A percentile compares a stretch with the other conserved stretches of the same genome.
These are phyloP conservation scores for Exidia glandulosa DNA, from an alignment of 768 basidiomycete genomes.

Conservation along the genomic window DNA sequence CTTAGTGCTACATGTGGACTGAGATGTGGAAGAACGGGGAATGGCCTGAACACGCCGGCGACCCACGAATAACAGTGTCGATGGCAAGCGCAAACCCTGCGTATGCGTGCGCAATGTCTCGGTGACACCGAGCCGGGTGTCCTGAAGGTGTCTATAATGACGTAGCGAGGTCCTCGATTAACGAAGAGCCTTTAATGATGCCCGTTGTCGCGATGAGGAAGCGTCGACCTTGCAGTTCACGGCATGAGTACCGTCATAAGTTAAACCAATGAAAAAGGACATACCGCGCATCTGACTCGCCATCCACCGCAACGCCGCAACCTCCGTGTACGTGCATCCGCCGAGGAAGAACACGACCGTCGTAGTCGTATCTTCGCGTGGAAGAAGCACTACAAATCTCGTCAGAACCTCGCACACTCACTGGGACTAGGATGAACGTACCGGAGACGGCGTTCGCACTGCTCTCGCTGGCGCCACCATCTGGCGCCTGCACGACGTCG, in stretches of 20 bases:
- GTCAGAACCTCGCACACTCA: not conserved
- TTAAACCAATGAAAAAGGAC: slow-evolving; percentile 8
- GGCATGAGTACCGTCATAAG: slow-evolving; percentile 1
- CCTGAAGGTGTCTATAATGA: not conserved
- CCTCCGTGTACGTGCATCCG: slow-evolving; percentile 95
- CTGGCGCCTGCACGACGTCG: slow-evolving; percentile 43
- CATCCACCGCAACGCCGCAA: slow-evolving; percentile 90
- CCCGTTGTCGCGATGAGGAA: slow-evolving; percentile 89
- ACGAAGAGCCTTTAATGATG: slow-evolving; percentile 60
- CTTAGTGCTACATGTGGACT: not conserved
- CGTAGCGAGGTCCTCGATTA: slow-evolving; percentile 13
- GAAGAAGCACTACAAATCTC: slow-evolving; percentile 13
- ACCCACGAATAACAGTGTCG: not conserved
- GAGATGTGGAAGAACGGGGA: not conserved
- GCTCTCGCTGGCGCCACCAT: slow-evolving; percentile 1
- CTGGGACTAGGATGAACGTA: not conserved
- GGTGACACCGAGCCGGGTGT: too few species aligned
- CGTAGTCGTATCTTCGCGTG: slow-evolving; percentile 55
- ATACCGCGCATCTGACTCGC: slow-evolving; percentile 71
- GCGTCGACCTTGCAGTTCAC: slow-evolving; percentile 49
- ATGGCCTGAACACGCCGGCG: not conserved
- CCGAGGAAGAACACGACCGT: slow-evolving; percentile 95
- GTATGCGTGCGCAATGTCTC: too few species aligned
- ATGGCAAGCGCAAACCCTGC: too few species aligned
- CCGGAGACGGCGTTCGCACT: not conserved